Evolutionary conservation across 208 protist genomes (phyloP).

Genomic region (Leishmania martiniquensis): DNA sequence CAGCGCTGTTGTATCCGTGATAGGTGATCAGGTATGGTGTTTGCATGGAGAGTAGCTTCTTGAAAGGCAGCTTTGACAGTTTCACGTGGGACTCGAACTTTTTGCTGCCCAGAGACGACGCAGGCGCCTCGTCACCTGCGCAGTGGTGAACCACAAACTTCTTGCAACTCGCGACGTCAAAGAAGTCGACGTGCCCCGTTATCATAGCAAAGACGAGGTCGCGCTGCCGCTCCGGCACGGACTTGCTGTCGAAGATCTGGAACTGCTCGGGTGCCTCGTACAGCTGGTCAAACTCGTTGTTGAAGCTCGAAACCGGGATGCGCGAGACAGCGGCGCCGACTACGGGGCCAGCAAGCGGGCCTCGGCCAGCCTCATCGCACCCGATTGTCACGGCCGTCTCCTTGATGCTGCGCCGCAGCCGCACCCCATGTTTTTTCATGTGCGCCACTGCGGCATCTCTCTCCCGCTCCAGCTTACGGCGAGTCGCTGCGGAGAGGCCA

Average conservation of each 20-base stretch:
- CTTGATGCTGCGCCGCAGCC: conserved; percentile 81
- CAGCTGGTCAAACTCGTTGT: conserved; percentile 78
- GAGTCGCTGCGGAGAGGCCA: conserved; percentile 29
- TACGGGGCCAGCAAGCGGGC: conserved; percentile 88
- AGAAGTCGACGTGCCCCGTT: conserved; percentile 79
- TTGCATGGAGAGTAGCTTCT: conserved; percentile 86
- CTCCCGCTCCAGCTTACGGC: conserved; percentile 54
- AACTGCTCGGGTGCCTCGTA: conserved; percentile 84
- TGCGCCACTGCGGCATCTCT: conserved; percentile 46
- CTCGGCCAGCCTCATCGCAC: conserved; percentile 90
- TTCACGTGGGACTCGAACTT: conserved; percentile 59
- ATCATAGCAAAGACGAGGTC: conserved; percentile 84
- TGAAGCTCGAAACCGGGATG: conserved; percentile 86
- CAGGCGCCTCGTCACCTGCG: conserved; percentile 54
- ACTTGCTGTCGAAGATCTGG: conserved; percentile 91
- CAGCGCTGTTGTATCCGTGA: conserved; percentile 73
- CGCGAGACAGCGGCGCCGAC: conserved; percentile 88
- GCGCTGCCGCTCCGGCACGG: conserved; percentile 71
- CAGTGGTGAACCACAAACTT: conserved; percentile 86
- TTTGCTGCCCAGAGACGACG: conserved; percentile 39
- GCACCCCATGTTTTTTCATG: conserved; percentile 75
- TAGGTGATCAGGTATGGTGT: conserved; percentile 86
- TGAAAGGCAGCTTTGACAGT: conserved; percentile 79
- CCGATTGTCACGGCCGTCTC: conserved; percentile 88
- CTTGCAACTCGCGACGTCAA: conserved; percentile 62